Conservation (phyloP, 2,329 filamentous ascomycete genomes). For the Pseudocercospora fijiensis region DNA sequence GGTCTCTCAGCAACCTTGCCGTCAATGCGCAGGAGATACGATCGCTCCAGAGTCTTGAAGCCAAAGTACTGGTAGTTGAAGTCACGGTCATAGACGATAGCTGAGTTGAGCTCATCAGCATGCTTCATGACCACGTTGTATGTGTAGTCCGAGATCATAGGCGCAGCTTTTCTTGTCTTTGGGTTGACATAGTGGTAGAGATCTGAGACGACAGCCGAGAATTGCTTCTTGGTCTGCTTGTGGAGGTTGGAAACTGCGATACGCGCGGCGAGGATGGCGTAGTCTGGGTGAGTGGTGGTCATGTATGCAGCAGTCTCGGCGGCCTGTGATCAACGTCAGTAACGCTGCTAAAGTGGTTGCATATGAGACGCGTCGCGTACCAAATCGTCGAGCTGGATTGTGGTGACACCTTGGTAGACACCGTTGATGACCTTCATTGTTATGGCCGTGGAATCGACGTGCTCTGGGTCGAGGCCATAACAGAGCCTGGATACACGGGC, state of each 20-base stretch:
- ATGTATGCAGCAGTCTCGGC: conserved; percentile 99
- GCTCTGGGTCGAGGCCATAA: conserved; percentile 92
- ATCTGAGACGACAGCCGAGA: conserved; percentile 90
- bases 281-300: conserved; percentile 98
- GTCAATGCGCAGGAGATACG: conserved; percentile 91
- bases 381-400: conserved; percentile 92
- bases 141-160: conserved; percentile 91
- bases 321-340: conserved; percentile 59
- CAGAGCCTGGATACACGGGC: conserved; percentile 95
- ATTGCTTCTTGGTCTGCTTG: conserved; percentile 99
- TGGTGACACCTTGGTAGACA: conserved; percentile 97
- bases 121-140: conserved; percentile 95
- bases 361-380: conserved; percentile 56
- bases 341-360: conserved; percentile 7
- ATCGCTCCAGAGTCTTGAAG: conserved; percentile 98
- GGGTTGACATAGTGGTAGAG: conserved; percentile 96
- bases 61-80: conserved; percentile 99
- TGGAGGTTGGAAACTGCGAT: conserved; percentile 99
- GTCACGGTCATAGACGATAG: conserved; percentile 97
- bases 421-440: conserved; percentile 99
- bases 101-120: conserved; percentile 95
- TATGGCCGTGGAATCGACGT: conserved; percentile 96
- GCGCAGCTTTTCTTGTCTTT: conserved; percentile 76
- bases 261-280: conserved; percentile 95
- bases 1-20: conserved; percentile 96